A percentile compares a stretch with the other conserved stretches of the same genome.
Evolutionary conservation across 257 asterid species (phyloP).

Genomic region (Plantago major): DNA sequence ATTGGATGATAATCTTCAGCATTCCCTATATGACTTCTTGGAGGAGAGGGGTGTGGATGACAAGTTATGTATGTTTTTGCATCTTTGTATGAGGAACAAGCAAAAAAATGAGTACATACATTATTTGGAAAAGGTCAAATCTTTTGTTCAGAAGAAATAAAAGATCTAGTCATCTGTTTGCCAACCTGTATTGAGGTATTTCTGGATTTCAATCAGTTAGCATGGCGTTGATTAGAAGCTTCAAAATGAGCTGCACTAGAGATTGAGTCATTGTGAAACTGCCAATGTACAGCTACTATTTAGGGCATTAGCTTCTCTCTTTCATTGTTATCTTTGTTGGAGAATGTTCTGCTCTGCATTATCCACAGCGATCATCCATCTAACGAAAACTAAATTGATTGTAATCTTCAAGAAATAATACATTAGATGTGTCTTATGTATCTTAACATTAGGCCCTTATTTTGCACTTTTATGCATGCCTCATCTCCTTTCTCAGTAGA

Average conservation of each 20-base stretch:
- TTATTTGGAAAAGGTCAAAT: conserved; percentile 64
- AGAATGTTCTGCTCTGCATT: too few relatives aligned
- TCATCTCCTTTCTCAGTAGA: too few relatives aligned
- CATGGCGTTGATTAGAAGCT: too few relatives aligned
- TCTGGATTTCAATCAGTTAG: background rate
- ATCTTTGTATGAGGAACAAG: conserved; percentile 59
- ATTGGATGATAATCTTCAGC: conserved; percentile 69
- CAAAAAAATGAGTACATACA: conserved; percentile 70
- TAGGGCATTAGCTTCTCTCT: conserved; percentile 9
- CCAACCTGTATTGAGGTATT: conserved; percentile 3
- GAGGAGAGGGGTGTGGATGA: conserved; percentile 79
- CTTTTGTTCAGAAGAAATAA: conserved; percentile 50
- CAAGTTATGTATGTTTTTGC: conserved; percentile 62
- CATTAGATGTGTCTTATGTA: too few relatives aligned
- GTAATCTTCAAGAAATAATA: background rate
- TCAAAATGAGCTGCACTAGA: background rate
- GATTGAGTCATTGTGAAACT: background rate
- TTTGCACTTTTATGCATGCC: too few relatives aligned
- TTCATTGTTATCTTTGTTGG: background rate
- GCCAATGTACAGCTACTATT: conserved; percentile 9
- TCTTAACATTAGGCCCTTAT: too few relatives aligned
- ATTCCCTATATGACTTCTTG: conserved; percentile 67
- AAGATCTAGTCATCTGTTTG: conserved; percentile 15
- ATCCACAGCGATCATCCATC: too few relatives aligned
- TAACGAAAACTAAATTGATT: background rate